Base-by-base conservation (phyloP, 2,329 filamentous ascomycete species). In the Akanthomyces uredinophilus region DNA sequence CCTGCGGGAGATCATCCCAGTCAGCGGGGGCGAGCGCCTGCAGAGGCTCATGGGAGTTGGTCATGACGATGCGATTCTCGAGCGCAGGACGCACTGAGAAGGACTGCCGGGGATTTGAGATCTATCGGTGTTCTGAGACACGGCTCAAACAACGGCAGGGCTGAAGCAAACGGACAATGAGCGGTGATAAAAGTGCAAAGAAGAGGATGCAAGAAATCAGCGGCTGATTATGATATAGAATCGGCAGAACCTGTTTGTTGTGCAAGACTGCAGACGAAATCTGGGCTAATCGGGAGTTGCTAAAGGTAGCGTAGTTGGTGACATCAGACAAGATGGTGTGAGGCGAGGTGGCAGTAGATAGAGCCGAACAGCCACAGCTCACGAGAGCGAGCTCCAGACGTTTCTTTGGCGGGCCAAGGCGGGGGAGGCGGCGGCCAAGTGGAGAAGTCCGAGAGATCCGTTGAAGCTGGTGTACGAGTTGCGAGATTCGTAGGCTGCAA, bases 1-100 rank as follows among this genome's bases (percentile, higher is more conserved):
- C 76, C 27, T 75, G 71, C 65, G 76, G 68, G 58, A 78, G 66
- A 66, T 75, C 74, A 39, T 78, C 72, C 81, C 83, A 87, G 50
- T 82, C 76, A 63, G 82, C 75, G 13, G 85, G 83, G 39, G 78
- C 78, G 44, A 90, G 79, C 41, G 79, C 78, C 71, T 80, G 77
- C 58, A 89, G 76, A 11, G 86, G 82, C 63, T 84, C 79, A 67
- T 89, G 85, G 61, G 87, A 79, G 62, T 75, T 75, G 46, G 80
- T 75, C 84, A 88, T 87, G 63, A 43, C 24, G 29, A 22, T 14
- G 51, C 22, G 11, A 20, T 22, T 29, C 1, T 44, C 5, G 32
- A 44, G 44, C 14, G 58, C 50, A 27, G 16, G 43, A 39, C 14
- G 46, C 47, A 22, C 24, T 22, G 41, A 11, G 27, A 20, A 16